Percentiles rank a stretch among this genome's conserved stretches.
Evolutionary conservation across 2,329 filamentous ascomycete species (phyloP).

Genomic region (Fusarium armeniacum): DNA sequence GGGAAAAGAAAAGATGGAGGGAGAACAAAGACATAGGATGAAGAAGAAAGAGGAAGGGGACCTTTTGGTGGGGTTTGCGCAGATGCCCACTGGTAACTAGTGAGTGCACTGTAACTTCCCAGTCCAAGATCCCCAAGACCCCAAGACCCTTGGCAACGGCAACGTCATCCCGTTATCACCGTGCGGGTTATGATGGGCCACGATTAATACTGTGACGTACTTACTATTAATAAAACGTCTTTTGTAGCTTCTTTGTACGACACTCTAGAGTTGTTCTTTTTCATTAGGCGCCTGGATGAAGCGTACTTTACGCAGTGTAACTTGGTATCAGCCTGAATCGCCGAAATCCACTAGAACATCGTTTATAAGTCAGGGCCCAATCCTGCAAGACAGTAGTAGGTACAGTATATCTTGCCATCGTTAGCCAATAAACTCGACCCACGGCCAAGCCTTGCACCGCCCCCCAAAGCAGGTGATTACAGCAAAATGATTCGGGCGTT

Average conservation of each 20-base stretch:
- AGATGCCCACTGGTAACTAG: conserved; percentile 9
- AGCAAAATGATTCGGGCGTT: conserved; percentile 9
- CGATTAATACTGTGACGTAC: conserved; percentile 1
- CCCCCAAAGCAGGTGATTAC: conserved; percentile 26
- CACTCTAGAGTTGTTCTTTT: conserved; percentile 15
- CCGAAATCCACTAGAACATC: neutral
- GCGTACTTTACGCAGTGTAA: conserved; percentile 1
- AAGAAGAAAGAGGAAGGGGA: conserved; percentile 22
- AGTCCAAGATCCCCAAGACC: conserved; percentile 28
- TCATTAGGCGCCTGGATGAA: neutral
- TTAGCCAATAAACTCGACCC: conserved; percentile 21
- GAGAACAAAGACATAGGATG: conserved; percentile 11
- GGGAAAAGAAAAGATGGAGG: conserved; percentile 1
- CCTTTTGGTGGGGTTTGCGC: conserved; percentile 43
- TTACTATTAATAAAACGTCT: neutral
- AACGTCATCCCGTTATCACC: conserved; percentile 36
- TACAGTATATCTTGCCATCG: neutral
- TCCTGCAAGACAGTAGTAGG: neutral
- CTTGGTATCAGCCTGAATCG: neutral
- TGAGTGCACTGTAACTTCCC: conserved; percentile 27
- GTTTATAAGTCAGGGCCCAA: neutral
- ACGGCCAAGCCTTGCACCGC: conserved; percentile 37
- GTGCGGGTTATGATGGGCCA: neutral
- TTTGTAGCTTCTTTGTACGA: neutral
- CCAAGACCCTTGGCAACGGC: conserved; percentile 38